Percentiles rank a stretch among this genome's conserved stretches.
Conservation (phyloP, 495 filamentous ascomycete genomes). For the Aspergillus campestris region DNA sequence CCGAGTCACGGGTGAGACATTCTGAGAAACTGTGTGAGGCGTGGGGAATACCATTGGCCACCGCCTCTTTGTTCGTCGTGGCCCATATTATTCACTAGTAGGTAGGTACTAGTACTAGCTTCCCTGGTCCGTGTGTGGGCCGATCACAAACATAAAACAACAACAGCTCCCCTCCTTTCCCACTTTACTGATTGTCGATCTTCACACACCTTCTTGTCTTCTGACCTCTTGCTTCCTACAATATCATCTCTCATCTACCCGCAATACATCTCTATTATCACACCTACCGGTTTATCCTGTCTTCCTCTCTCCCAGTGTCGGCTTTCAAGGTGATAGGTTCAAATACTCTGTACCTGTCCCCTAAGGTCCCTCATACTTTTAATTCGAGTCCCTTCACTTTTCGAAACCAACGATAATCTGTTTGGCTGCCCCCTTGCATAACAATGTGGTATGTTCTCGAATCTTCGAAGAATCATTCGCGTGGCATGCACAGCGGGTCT, state of each 20-base stretch:
- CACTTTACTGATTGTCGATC: constrained; percentile 14
- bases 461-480: not conserved
- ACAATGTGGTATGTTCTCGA: constrained; percentile 31
- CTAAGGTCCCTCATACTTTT: not conserved
- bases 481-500: not conserved
- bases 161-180: constrained; percentile 20
- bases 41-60: constrained; percentile 15
- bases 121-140: constrained; percentile 20
- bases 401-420: not conserved
- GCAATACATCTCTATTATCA: not conserved
- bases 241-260: not conserved
- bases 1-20: constrained; percentile 18
- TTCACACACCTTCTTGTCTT: constrained; percentile 7
- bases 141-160: constrained; percentile 22
- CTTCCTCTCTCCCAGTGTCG: not conserved
- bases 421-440: constrained; percentile 3
- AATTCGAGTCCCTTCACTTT: not conserved
- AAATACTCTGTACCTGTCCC: not conserved
- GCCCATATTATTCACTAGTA: too few species aligned
- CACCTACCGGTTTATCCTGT: constrained; percentile 1
- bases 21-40: constrained; percentile 16
- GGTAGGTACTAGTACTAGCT: constrained; percentile 10
- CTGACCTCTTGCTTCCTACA: constrained; percentile 4
- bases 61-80: constrained; percentile 2
- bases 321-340: not conserved